These are phyloP conservation scores for Chondrus crispus DNA, from an alignment of 23 red algal species.

Conservation along the genomic window DNA sequence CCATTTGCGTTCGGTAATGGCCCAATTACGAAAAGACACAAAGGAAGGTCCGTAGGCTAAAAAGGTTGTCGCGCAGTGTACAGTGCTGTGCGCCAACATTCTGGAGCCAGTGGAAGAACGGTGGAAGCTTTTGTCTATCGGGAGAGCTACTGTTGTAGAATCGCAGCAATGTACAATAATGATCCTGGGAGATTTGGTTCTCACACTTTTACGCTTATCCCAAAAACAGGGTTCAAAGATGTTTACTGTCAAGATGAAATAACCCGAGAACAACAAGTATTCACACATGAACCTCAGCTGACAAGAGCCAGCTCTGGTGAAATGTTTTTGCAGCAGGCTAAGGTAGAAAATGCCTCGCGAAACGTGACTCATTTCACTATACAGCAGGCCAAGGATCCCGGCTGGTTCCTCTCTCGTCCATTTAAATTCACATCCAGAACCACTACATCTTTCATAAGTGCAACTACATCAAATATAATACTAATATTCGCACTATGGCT, in stretches of 20 bases:
- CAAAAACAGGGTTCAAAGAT: neutral
- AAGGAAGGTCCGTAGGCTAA: neutral
- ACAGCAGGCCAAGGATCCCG: neutral
- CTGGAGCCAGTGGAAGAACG: neutral
- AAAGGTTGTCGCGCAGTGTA: neutral
- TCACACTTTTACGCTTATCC: neutral
- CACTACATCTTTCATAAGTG: neutral
- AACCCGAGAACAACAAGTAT: neutral
- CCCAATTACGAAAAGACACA: neutral
- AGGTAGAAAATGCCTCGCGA: neutral
- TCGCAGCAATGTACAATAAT: conserved; percentile 7
- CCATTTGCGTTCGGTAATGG: neutral
- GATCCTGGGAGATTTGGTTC: neutral
- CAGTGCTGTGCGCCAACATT: neutral
- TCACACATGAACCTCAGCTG: neutral
- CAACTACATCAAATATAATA: neutral
- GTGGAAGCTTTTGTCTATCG: conserved; percentile 8
- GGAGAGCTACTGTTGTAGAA: neutral
- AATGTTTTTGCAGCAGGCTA: neutral
- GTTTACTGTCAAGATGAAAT: neutral
- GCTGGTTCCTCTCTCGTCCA: neutral
- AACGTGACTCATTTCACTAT: neutral
- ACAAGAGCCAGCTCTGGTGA: neutral
- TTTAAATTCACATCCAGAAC: conserved; percentile 1
- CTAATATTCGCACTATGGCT: neutral